Evolutionary conservation across 768 basidiomycete genomes (phyloP).

Genomic region (Sporobolomyces phaffii): DNA sequence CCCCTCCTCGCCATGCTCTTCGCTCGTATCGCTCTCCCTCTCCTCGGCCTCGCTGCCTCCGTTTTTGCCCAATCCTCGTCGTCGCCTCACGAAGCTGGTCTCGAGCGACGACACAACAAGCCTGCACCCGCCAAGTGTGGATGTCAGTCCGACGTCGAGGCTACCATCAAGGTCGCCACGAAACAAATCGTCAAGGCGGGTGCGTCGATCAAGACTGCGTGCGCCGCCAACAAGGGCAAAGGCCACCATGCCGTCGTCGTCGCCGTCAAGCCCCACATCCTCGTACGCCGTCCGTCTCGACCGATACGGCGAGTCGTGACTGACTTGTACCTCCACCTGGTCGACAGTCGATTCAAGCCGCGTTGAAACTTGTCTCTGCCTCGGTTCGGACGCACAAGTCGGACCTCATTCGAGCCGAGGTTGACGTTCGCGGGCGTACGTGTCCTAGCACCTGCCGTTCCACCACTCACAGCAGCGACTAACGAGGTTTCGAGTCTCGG

Average conservation of each 20-base stretch:
- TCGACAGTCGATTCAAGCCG: background rate
- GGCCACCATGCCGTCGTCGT: background rate
- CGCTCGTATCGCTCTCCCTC: constrained; percentile 5
- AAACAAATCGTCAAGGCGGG: background rate
- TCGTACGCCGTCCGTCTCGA: background rate
- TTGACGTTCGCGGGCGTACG: constrained; percentile 13
- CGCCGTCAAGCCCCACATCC: background rate
- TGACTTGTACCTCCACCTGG: too few relatives aligned
- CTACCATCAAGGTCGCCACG: background rate
- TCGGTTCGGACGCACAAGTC: constrained; percentile 1
- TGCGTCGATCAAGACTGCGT: constrained; percentile 1
- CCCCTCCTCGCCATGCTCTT: constrained; percentile 15
- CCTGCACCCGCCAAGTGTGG: constrained; percentile 3
- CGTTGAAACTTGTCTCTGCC: background rate
- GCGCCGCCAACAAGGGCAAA: background rate
- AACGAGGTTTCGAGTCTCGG: background rate
- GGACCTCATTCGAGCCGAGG: background rate
- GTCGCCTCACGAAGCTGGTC: background rate
- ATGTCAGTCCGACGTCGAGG: background rate
- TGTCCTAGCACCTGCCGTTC: background rate
- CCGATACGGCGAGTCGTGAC: too few relatives aligned
- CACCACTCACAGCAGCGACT: too few relatives aligned
- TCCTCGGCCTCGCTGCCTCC: constrained; percentile 10
- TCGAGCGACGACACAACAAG: constrained; percentile 17
- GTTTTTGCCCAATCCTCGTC: background rate